Evolutionary conservation across 805 yeast species (phyloP).

Genomic region (Gaillardinia entomophila): DNA sequence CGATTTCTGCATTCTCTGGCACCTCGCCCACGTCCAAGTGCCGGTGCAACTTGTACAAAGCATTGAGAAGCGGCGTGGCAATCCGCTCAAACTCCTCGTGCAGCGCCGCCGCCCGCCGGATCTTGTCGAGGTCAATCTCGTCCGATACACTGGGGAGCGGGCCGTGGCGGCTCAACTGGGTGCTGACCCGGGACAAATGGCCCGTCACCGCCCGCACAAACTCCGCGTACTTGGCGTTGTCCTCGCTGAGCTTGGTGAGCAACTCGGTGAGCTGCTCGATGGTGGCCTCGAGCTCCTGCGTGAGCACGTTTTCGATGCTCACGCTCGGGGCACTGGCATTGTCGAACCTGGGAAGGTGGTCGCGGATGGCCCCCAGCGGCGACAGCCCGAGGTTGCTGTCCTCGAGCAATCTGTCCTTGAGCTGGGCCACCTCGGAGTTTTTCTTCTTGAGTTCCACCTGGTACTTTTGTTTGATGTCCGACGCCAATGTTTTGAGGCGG

Average conservation of each 20-base stretch:
- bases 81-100: slow-evolving; percentile 32
- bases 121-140: slow-evolving; percentile 18
- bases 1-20: slow-evolving; percentile 7
- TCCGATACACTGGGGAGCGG: slow-evolving; percentile 27
- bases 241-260: slow-evolving; percentile 29
- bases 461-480: slow-evolving; percentile 26
- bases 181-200: slow-evolving; percentile 23
- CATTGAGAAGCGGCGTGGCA: slow-evolving; percentile 29
- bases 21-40: slow-evolving; percentile 9
- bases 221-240: slow-evolving; percentile 30
- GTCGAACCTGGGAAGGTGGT: slow-evolving; percentile 28
- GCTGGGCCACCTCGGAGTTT: slow-evolving; percentile 23
- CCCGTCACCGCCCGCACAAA: slow-evolving; percentile 22
- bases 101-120: slow-evolving; percentile 12
- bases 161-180: slow-evolving; percentile 16
- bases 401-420: slow-evolving; percentile 30
- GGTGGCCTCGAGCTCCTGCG: slow-evolving; percentile 24
- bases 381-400: slow-evolving; percentile 24
- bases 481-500: slow-evolving; percentile 20
- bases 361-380: no score
- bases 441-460: slow-evolving; percentile 31
- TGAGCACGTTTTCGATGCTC: no score
- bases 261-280: slow-evolving; percentile 28
- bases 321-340: no score
- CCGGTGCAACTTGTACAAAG: slow-evolving; percentile 30